phyloP scores from a whole-genome alignment of 2,329 filamentous ascomycete genomes.

The Phyllachora maydis region DNA sequence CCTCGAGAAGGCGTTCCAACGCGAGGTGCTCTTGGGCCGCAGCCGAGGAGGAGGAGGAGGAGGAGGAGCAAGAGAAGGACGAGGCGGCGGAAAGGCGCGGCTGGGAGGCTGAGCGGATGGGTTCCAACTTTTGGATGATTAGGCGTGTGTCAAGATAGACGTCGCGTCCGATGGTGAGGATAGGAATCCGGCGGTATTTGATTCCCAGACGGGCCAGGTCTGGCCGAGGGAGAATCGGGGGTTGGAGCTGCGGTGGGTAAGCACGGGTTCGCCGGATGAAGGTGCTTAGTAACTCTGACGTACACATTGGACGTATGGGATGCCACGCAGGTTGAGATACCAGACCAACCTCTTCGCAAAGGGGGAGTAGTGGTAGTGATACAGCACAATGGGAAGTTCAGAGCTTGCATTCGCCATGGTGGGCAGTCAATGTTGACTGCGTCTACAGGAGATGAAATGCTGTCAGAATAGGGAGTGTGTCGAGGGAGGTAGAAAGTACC shows the following conservation, averaged over 20 bases:
- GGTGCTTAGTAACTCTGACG: too few species aligned
- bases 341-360: conserved; percentile 42
- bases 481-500: too few species aligned
- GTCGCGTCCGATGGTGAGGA: conserved; percentile 44
- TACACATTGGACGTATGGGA: conserved; percentile 48
- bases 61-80: too few species aligned
- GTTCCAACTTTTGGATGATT: conserved; percentile 43
- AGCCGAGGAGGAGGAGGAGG: too few species aligned
- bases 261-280: too few species aligned
- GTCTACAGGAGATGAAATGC: too few species aligned
- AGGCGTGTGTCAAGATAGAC: conserved; percentile 51
- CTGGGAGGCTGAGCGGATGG: conserved; percentile 22
- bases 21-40: conserved; percentile 19
- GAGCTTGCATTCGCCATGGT: too few species aligned
- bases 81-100: conserved; percentile 14
- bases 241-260: conserved; percentile 46
- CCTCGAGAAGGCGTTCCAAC: conserved; percentile 32
- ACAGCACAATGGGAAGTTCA: conserved; percentile 29
- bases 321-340: conserved; percentile 46
- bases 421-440: too few species aligned
- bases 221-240: conserved; percentile 41
- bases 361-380: conserved; percentile 45
- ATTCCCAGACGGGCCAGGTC: conserved; percentile 40
- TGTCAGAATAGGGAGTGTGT: too few species aligned
- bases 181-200: conserved; percentile 46